A percentile compares a stretch with the other conserved stretches of the same genome.
Conservation (phyloP, 23 red algal genomes). For the Gracilaria caudata region DNA sequence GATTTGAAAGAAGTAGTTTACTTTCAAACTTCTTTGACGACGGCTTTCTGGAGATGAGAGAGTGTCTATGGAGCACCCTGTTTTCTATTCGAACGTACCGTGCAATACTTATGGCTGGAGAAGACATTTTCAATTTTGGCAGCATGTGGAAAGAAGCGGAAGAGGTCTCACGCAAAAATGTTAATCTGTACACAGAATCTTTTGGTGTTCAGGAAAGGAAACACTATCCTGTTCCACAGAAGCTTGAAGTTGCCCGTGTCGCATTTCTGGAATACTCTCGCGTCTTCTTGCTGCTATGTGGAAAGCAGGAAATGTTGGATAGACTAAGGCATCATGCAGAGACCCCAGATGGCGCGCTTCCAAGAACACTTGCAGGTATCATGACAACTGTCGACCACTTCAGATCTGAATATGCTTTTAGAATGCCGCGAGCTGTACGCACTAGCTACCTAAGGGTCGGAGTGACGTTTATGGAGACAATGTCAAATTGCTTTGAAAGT, state of each 20-base stretch:
- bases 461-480: constrained; percentile 14
- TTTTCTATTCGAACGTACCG: constrained; percentile 11
- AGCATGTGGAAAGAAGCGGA: constrained; percentile 41
- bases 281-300: constrained; percentile 28
- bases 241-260: constrained; percentile 51
- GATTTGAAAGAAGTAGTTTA: constrained; percentile 47
- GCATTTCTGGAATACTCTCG: constrained; percentile 55
- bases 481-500: background rate
- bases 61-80: constrained; percentile 54
- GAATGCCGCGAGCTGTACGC: constrained; percentile 50
- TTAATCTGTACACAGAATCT: constrained; percentile 34
- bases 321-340: constrained; percentile 3
- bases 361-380: constrained; percentile 10
- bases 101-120: constrained; percentile 26
- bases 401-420: constrained; percentile 55
- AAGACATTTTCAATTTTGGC: constrained; percentile 36
- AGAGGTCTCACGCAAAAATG: constrained; percentile 35
- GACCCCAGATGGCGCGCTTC: constrained; percentile 1
- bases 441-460: constrained; percentile 35
- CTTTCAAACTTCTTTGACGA: constrained; percentile 20
- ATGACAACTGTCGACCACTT: constrained; percentile 52
- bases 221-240: constrained; percentile 34
- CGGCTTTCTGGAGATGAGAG: constrained; percentile 35
- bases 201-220: constrained; percentile 45
- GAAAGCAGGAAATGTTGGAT: background rate